Evolutionary conservation across 2,329 filamentous ascomycete species (phyloP).

Genomic region (Lasiodiplodia sp.): DNA sequence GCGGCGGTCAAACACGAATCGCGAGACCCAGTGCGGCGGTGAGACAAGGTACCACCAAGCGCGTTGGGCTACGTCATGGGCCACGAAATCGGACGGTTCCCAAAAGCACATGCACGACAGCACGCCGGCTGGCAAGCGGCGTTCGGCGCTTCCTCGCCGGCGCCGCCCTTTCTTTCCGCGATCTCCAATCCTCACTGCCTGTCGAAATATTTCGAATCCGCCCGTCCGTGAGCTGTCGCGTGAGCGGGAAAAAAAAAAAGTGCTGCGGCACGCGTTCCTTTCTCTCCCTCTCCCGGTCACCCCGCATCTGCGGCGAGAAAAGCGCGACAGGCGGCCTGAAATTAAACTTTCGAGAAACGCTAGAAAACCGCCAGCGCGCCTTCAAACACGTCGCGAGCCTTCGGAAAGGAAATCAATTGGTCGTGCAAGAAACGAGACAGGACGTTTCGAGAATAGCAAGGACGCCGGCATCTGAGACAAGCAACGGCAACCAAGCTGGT

Average conservation of each 20-base stretch:
- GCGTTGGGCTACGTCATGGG: slow-evolving; percentile 14
- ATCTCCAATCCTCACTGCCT: slow-evolving; percentile 8
- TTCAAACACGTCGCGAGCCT: neutral
- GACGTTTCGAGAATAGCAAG: neutral
- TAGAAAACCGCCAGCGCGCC: neutral
- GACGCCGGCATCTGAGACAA: neutral
- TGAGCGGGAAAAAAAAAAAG: neutral
- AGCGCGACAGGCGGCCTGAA: neutral
- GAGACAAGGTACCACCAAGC: slow-evolving; percentile 1
- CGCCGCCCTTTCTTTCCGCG: neutral
- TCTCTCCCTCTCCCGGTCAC: neutral
- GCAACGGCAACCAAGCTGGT: no score
- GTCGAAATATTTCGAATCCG: neutral
- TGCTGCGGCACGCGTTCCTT: neutral
- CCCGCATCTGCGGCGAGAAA: neutral
- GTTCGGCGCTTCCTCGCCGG: slow-evolving; percentile 20
- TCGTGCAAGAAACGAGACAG: neutral
- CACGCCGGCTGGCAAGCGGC: neutral
- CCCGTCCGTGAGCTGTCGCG: neutral
- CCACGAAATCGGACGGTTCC: neutral
- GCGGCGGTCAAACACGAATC: neutral
- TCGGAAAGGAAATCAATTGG: neutral
- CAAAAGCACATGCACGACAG: neutral
- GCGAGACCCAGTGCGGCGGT: slow-evolving; percentile 8
- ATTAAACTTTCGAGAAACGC: neutral